These are phyloP conservation scores for Thielaviopsis populi DNA, from an alignment of 2,329 filamentous ascomycete species.

Conservation along the genomic window DNA sequence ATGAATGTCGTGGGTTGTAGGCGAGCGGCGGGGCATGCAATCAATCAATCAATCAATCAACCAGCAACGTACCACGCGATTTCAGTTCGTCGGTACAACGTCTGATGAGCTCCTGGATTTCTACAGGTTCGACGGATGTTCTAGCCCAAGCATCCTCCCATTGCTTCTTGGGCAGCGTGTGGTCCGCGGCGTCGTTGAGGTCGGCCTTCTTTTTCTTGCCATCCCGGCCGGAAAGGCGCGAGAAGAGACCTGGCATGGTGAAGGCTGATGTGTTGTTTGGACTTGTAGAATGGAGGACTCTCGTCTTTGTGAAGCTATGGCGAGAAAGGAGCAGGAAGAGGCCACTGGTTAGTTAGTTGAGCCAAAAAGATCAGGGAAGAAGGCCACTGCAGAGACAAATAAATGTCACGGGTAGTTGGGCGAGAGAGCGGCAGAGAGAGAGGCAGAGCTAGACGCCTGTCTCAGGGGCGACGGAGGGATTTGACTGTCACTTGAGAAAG, in stretches of 20 bases:
- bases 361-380: background rate
- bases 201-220: conserved; percentile 51
- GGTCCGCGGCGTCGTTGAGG: conserved; percentile 34
- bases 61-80: conserved; percentile 57
- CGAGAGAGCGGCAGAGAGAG: background rate
- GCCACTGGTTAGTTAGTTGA: background rate
- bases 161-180: conserved; percentile 51
- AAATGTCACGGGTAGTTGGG: background rate
- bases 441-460: background rate
- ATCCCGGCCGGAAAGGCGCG: conserved; percentile 62
- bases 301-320: background rate
- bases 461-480: conserved; percentile 9
- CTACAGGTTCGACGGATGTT: conserved; percentile 68
- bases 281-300: background rate
- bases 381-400: background rate
- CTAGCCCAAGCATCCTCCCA: conserved; percentile 85
- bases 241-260: conserved; percentile 44
- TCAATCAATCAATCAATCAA: too few species aligned
- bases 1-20: background rate
- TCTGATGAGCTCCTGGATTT: conserved; percentile 74
- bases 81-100: conserved; percentile 86
- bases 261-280: background rate
- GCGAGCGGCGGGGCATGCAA: background rate
- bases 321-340: background rate
- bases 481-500: background rate